Evolutionary conservation across 139 green algal species (phyloP), one percentile per base, ranked within the genome.

Genomic region (Micractinium conductrix): DNA sequence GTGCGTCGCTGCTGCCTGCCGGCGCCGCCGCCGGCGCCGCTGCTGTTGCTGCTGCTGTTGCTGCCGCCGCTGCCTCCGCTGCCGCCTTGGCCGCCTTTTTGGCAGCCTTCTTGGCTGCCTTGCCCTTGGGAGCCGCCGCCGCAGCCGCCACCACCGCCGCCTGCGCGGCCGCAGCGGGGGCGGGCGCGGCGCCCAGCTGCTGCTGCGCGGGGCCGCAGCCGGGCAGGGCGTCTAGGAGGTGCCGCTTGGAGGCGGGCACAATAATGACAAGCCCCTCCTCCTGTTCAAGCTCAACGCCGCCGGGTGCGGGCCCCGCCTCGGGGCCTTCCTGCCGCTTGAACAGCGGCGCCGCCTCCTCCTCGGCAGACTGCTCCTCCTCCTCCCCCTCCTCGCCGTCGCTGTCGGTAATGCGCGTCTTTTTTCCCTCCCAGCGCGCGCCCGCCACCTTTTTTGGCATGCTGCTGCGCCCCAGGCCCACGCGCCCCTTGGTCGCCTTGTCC

Each of bases 361-460:
- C 79, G 17, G 35, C 45, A 67, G 43, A 48, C 2, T 83, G 65
- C 38, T 45, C 82, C 9, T 81, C 80, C 0, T 90, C 85, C 1
- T 94, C 88, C 22, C 86, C 80, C 26, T 60, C 79, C 2, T 90
- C 87, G 7, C 89, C 92, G 4, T 97, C 90, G 62, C 84, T 84
- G 48, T 90, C 86, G 21, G 33, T 86, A 14, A 97, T 78, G 33
- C 82, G 88, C n/a, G 81, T 94, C 80, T 96, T 97, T 48, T 81
- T 96, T n/a, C 95, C 95, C 45, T 85, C 80, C 94, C 95, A 98
- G 21, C 89, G 85, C 0, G 88, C 92, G 12, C 95, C 95, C 2
- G 87, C 95, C 38, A 98, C 93, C 85, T 97, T 97, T 76, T 95
- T 97, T 4, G 93, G 94, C 89, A 92, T 88, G 60, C 68, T 79